phyloP scores from a whole-genome alignment of 176 grass and related monocot species.

The Phoenix roebelenii region DNA sequence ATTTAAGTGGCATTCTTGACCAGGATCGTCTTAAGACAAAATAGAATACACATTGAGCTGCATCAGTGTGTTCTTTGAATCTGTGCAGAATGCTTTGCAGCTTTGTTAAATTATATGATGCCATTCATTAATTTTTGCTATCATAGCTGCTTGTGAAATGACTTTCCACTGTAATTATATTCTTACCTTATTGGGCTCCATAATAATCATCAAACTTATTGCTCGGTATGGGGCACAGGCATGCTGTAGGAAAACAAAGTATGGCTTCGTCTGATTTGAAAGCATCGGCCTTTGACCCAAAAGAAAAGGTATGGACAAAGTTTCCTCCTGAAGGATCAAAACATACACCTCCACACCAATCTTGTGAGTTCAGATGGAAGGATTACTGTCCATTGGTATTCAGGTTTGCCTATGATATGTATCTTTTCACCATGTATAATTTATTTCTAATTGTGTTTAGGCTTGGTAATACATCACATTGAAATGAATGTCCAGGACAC shows the following conservation, averaged over 20 bases:
- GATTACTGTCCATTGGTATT: slow-evolving; percentile 96
- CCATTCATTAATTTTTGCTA: no score
- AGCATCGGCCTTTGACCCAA: slow-evolving; percentile 84
- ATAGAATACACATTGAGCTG: no score
- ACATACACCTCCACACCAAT: slow-evolving; percentile 81
- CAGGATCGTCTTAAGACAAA: no score
- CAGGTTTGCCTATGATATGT: slow-evolving; percentile 34
- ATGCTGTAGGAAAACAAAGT: slow-evolving; percentile 93
- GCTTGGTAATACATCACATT: not conserved
- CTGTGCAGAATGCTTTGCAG: no score
- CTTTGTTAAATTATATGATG: no score
- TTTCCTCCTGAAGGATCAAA: slow-evolving; percentile 97
- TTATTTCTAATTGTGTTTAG: not conserved
- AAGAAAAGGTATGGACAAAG: slow-evolving; percentile 92
- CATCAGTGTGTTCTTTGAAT: no score
- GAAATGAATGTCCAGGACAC: slow-evolving; percentile 37
- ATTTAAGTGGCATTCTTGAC: no score
- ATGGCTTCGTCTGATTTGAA: slow-evolving; percentile 64
- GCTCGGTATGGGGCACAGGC: slow-evolving; percentile 31
- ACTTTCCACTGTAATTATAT: not conserved
- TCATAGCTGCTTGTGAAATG: not conserved
- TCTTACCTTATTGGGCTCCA: not conserved
- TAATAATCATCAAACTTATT: not conserved
- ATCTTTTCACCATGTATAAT: no score
- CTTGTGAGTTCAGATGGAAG: slow-evolving; percentile 96